Evolutionary conservation across 495 filamentous ascomycete species (phyloP).

Genomic region (Xylaria grammica): DNA sequence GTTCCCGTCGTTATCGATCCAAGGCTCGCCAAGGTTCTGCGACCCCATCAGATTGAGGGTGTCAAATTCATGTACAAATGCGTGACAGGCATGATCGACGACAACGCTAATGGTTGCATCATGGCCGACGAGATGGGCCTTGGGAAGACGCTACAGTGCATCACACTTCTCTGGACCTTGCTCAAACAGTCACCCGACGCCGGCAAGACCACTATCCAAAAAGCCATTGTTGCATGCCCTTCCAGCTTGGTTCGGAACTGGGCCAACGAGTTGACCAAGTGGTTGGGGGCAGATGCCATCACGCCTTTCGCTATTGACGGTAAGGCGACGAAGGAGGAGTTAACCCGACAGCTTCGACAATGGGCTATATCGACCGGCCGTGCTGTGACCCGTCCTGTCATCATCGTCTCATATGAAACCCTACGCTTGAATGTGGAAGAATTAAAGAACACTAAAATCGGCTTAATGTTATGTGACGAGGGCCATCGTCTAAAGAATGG

Average conservation of each 20-base stretch:
- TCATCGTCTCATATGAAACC: conserved; percentile 99
- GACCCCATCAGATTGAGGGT: conserved; percentile 97
- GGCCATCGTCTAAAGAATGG: conserved; percentile 98
- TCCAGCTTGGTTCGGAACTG: conserved; percentile 97
- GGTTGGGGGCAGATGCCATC: conserved; percentile 90
- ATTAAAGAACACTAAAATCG: conserved; percentile 84
- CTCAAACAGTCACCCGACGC: conserved; percentile 94
- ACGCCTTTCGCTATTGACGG: conserved; percentile 96
- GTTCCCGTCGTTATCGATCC: conserved; percentile 99
- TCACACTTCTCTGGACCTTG: conserved; percentile 88
- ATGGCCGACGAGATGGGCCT: conserved; percentile 99
- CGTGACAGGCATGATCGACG: conserved; percentile 91
- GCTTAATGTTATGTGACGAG: conserved; percentile 96
- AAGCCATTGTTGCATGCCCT: conserved; percentile 98
- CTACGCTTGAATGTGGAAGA: conserved; percentile 89
- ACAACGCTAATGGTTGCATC: conserved; percentile 95
- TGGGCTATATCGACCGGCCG: conserved; percentile 92
- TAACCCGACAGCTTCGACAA: conserved; percentile 87
- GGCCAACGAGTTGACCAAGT: conserved; percentile 95
- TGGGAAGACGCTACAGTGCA: conserved; percentile 83
- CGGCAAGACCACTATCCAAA: conserved; percentile 91
- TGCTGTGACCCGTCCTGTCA: conserved; percentile 89
- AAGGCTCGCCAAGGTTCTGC: conserved; percentile 83
- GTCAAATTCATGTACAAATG: conserved; percentile 97
- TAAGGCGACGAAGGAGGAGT: conserved; percentile 92